Conservation (phyloP, 257 asterid species). For the Thymus quinquecostatus region DNA sequence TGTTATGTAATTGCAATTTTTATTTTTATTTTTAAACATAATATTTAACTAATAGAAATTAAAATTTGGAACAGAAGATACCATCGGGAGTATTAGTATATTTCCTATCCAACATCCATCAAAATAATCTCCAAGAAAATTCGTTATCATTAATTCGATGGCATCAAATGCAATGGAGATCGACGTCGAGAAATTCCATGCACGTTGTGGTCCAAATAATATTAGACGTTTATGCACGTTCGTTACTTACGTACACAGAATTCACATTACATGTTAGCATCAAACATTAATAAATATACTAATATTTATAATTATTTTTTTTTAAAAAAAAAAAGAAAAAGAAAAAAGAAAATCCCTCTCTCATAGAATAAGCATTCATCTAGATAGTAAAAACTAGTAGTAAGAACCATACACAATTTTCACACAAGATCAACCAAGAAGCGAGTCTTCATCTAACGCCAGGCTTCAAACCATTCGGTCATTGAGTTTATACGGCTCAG, state of each 20-base stretch:
- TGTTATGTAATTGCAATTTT: no score
- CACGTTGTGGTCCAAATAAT: neutral
- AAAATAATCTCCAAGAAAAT: no score
- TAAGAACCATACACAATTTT: slow-evolving; percentile 8
- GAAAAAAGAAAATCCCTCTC: neutral
- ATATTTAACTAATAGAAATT: no score
- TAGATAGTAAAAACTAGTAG: neutral
- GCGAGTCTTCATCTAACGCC: slow-evolving; percentile 50
- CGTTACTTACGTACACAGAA: neutral
- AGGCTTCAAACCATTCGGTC: slow-evolving; percentile 77
- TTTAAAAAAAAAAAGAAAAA: no score
- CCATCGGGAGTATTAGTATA: no score
- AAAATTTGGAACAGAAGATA: no score
- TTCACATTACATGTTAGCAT: slow-evolving; percentile 13
- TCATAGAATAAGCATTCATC: neutral
- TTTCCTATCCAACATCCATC: no score
- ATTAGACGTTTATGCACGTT: neutral
- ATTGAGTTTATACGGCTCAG: slow-evolving; percentile 71
- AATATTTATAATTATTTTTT: no score
- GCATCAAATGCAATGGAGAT: neutral
- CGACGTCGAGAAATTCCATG: no score
- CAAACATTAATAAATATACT: neutral
- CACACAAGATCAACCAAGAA: slow-evolving; percentile 11
- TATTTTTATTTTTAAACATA: no score
- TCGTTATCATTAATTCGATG: no score